Percentiles rank a stretch among this genome's conserved stretches.
Evolutionary conservation across 2,329 filamentous ascomycete genomes (phyloP).

Genomic region (Setomelanomma holmii): DNA sequence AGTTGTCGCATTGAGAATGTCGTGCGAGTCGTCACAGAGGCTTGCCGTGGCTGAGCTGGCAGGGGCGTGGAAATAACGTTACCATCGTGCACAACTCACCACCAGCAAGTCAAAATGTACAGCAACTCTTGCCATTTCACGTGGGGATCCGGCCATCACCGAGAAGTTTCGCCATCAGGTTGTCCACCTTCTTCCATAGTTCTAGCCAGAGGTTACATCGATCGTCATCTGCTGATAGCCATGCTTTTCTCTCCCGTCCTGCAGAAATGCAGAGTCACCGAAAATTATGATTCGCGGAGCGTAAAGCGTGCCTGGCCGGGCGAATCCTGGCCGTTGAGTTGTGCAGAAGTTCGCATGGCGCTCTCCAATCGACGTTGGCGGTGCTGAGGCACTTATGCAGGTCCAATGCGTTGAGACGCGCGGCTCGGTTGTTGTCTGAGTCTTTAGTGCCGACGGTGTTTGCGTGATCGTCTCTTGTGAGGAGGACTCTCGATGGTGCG

Average conservation of each 20-base stretch:
- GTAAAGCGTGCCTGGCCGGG: not conserved
- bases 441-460: not conserved
- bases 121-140: not conserved
- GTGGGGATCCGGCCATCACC: not conserved
- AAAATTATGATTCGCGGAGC: constrained; percentile 2
- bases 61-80: not conserved
- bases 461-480: not conserved
- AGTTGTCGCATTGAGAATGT: no score
- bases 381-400: constrained; percentile 9
- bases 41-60: not conserved
- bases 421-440: constrained; percentile 1
- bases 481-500: not conserved
- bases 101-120: not conserved
- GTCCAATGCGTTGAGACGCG: constrained; percentile 10
- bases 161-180: not conserved
- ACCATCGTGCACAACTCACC: not conserved
- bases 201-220: not conserved
- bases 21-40: no score
- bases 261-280: not conserved
- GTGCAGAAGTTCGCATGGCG: constrained; percentile 4
- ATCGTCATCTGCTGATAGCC: not conserved
- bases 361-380: constrained; percentile 3
- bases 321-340: not conserved
- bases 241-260: not conserved
- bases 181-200: not conserved